Conservation (phyloP, 139 green algal species). For the Chlorella sp. region DNA sequence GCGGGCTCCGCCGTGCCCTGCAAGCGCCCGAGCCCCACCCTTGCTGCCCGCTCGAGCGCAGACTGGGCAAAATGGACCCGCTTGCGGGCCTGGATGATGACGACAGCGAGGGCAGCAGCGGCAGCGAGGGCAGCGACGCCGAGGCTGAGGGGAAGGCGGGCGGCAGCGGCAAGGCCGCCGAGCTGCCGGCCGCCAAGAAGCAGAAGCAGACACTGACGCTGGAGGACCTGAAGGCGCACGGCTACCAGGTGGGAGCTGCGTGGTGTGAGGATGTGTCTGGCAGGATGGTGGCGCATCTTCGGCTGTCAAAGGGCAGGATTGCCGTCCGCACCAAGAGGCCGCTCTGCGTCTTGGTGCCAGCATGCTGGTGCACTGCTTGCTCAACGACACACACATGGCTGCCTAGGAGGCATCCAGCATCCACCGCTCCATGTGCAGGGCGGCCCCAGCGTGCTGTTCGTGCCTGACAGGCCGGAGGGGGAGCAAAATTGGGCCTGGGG, state of each 20-base stretch:
- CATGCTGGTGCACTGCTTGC: too few relatives aligned
- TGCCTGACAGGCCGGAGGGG: neutral
- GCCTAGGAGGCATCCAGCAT: too few relatives aligned
- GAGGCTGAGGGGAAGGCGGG: neutral
- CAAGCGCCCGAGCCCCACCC: neutral
- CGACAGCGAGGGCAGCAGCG: constrained; percentile 2
- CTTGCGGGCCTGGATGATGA: constrained; percentile 5
- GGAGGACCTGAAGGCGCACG: constrained; percentile 3
- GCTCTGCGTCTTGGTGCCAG: too few relatives aligned
- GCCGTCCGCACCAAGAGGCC: too few relatives aligned
- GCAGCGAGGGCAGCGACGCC: neutral
- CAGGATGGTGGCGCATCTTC: neutral
- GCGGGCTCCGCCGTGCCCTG: neutral
- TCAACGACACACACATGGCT: too few relatives aligned
- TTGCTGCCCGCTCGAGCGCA: neutral
- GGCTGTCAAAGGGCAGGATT: too few relatives aligned
- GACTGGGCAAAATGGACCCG: constrained; percentile 9
- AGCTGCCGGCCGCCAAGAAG: constrained; percentile 5
- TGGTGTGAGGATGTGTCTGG: neutral
- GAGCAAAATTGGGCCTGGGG: constrained; percentile 26
- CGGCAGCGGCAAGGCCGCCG: constrained; percentile 6
- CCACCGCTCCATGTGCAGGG: too few relatives aligned
- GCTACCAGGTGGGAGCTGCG: constrained; percentile 1
- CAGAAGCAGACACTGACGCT: constrained; percentile 15
- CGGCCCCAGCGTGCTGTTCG: constrained; percentile 12